Evolutionary conservation across 495 filamentous ascomycete species (phyloP).

Genomic region (Talaromyces stipitatus): DNA sequence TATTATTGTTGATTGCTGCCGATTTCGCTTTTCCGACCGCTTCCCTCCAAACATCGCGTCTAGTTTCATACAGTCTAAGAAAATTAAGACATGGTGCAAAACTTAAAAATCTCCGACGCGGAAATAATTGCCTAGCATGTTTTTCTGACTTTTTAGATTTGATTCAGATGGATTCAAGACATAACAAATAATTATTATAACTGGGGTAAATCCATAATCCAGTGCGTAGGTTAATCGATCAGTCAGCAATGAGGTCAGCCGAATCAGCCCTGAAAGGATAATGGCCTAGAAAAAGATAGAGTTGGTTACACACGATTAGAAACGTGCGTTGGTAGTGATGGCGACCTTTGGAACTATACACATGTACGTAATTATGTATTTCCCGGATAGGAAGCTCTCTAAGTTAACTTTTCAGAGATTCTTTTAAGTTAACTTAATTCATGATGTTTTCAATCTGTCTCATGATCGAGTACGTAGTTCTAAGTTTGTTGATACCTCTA

Average conservation of each 20-base stretch:
- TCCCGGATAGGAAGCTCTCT: too few relatives aligned
- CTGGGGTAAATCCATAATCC: too few relatives aligned
- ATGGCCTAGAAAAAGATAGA: not conserved
- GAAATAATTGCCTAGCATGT: not conserved
- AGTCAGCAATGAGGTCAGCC: not conserved
- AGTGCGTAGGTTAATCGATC: not conserved
- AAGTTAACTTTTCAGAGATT: too few relatives aligned
- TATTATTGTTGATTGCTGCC: too few relatives aligned
- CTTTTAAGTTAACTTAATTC: too few relatives aligned
- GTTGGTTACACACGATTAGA: not conserved
- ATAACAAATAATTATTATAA: too few relatives aligned
- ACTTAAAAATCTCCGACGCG: not conserved
- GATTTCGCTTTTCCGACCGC: not conserved
- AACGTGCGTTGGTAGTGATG: too few relatives aligned
- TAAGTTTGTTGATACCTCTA: too few relatives aligned
- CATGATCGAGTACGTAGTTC: not conserved
- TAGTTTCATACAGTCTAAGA: not conserved
- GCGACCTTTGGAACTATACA: too few relatives aligned
- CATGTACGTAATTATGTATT: too few relatives aligned
- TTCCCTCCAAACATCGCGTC: not conserved
- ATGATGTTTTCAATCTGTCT: not conserved
- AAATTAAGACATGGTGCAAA: not conserved
- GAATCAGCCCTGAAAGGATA: not conserved
- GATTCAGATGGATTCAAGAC: not conserved
- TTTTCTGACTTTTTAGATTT: not conserved